A percentile compares a stretch with the other conserved stretches of the same genome.
These are phyloP conservation scores for Fusarium mundagurra DNA, from an alignment of 2,329 filamentous ascomycete species.

Conservation along the genomic window DNA sequence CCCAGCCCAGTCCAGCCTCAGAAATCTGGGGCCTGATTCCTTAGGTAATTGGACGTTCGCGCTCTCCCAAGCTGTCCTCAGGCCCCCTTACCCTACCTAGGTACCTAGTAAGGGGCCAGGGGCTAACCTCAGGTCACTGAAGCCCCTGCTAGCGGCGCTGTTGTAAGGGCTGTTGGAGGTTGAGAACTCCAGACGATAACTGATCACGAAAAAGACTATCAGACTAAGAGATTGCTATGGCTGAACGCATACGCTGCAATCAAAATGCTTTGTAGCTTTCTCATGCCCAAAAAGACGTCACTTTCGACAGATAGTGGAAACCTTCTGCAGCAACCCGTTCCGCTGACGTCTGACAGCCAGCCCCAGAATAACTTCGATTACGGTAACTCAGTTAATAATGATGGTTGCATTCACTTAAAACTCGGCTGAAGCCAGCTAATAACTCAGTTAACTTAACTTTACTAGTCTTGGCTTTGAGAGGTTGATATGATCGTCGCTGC, in stretches of 20 bases:
- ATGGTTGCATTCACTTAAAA: conserved; percentile 23
- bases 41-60: conserved; percentile 29
- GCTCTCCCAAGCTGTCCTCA: conserved; percentile 14
- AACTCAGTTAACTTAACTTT: not conserved
- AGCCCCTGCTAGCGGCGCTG: conserved; percentile 31
- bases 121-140: conserved; percentile 28
- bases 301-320: conserved; percentile 16
- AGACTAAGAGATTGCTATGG: not conserved
- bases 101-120: conserved; percentile 30
- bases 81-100: conserved; percentile 3
- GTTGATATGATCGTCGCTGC: conserved; percentile 15
- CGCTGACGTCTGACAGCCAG: conserved; percentile 28
- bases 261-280: not conserved
- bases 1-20: conserved; percentile 7
- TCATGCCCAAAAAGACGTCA: conserved; percentile 27
- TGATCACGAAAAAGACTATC: conserved; percentile 13
- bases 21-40: conserved; percentile 24
- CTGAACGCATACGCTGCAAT: conserved; percentile 13
- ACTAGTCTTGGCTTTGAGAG: conserved; percentile 17
- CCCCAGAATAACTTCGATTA: conserved; percentile 13
- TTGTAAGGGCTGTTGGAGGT: not conserved
- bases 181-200: conserved; percentile 12
- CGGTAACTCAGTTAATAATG: conserved; percentile 10
- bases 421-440: not conserved
- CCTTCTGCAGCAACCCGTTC: conserved; percentile 29